phyloP scores from a whole-genome alignment of 768 basidiomycete species.

The Mycena sanguinolenta region DNA sequence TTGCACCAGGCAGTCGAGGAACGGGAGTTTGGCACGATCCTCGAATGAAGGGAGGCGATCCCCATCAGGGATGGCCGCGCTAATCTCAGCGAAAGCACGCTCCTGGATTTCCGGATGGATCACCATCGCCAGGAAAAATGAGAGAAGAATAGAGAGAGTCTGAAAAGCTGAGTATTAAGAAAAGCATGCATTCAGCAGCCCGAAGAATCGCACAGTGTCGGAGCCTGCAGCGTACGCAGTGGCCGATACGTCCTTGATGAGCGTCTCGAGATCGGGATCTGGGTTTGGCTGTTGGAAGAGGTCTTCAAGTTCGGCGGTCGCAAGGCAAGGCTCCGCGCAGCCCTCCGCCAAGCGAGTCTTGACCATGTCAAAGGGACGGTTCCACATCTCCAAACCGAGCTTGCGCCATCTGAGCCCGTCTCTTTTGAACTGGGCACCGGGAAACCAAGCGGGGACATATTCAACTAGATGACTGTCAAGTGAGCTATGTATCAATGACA shows the following conservation, averaged over 20 bases:
- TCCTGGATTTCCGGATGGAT: constrained; percentile 50
- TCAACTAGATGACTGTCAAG: constrained; percentile 43
- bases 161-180: constrained; percentile 4
- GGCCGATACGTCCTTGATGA: constrained; percentile 43
- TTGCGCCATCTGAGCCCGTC: constrained; percentile 53
- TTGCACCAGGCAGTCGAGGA: constrained; percentile 54
- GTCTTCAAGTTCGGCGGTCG: constrained; percentile 31
- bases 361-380: constrained; percentile 49
- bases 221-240: constrained; percentile 54
- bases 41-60: constrained; percentile 31
- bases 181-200: not conserved
- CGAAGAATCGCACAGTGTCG: constrained; percentile 50
- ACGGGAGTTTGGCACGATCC: constrained; percentile 49
- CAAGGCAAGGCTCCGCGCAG: constrained; percentile 29
- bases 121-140: constrained; percentile 52
- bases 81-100: constrained; percentile 48
- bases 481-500: not conserved
- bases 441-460: constrained; percentile 60
- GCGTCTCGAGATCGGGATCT: constrained; percentile 14
- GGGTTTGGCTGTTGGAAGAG: not conserved
- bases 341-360: constrained; percentile 41
- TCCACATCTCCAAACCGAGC: constrained; percentile 50
- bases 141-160: constrained; percentile 50
- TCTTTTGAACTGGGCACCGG: constrained; percentile 49
- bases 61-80: constrained; percentile 39